Evolutionary conservation across 1,139 yeast genomes (phyloP).

Genomic region (Blastobotrys apis): DNA sequence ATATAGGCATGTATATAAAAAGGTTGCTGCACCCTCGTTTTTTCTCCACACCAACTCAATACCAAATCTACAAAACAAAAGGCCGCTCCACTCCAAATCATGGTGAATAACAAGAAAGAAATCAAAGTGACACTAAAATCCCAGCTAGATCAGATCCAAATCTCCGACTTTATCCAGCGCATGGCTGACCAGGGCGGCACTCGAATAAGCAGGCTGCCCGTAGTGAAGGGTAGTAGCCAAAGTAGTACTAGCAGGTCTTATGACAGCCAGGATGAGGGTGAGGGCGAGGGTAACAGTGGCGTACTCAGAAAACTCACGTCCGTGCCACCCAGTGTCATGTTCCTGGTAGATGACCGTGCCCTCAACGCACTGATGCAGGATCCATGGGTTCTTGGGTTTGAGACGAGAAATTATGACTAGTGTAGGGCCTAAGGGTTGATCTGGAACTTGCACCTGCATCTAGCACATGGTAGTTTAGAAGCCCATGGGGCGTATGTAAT

Average conservation of each 20-base stretch:
- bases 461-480: too few relatives aligned
- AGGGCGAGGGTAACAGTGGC: not conserved
- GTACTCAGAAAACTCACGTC: not conserved
- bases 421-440: too few relatives aligned
- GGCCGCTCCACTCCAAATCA: too few relatives aligned
- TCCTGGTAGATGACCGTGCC: not conserved
- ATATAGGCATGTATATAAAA: too few relatives aligned
- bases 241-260: too few relatives aligned
- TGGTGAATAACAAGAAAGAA: not conserved
- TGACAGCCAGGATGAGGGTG: too few relatives aligned
- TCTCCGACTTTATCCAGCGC: not conserved
- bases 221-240: not conserved
- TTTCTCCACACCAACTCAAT: not conserved
- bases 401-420: not conserved
- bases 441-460: too few relatives aligned
- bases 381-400: constrained; percentile 4
- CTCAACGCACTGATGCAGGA: not conserved
- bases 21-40: not conserved
- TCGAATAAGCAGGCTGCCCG: not conserved
- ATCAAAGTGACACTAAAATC: not conserved
- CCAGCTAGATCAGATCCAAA: not conserved
- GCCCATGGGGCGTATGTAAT: too few relatives aligned
- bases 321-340: constrained; percentile 1
- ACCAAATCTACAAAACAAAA: not conserved
- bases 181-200: not conserved